Evolutionary conservation across 2,329 filamentous ascomycete species (phyloP).

Genomic region (Colletotrichum sp.): DNA sequence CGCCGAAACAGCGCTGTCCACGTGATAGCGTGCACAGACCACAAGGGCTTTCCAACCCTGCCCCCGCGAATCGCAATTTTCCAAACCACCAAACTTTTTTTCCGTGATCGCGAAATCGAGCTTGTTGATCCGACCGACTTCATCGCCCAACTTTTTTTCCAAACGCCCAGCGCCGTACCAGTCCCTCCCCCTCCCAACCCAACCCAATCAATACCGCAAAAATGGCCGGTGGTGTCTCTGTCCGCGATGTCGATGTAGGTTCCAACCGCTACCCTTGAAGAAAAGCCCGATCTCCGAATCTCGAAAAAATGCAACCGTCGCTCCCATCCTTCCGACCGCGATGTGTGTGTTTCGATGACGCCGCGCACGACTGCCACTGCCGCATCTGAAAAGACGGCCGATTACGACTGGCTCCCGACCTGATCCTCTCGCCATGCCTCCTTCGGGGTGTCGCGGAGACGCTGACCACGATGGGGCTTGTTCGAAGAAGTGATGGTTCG

Average conservation of each 20-base stretch:
- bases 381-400: neutral
- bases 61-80: neutral
- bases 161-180: slow-evolving; percentile 26
- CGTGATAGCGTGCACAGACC: neutral
- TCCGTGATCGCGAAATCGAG: slow-evolving; percentile 21
- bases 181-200: slow-evolving; percentile 24
- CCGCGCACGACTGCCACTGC: neutral
- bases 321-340: neutral
- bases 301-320: neutral
- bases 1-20: neutral
- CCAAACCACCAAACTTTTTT: slow-evolving; percentile 26
- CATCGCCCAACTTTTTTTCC: slow-evolving; percentile 27
- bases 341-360: slow-evolving; percentile 3
- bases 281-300: neutral
- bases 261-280: slow-evolving; percentile 19
- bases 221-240: slow-evolving; percentile 80
- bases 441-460: neutral
- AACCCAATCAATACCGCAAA: slow-evolving; percentile 61
- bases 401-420: fast-evolving
- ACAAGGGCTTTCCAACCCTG: slow-evolving; percentile 13
- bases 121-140: neutral
- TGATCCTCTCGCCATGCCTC: neutral
- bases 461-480: neutral
- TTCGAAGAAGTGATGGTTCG: neutral
- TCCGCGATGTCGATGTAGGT: slow-evolving; percentile 87